Evolutionary conservation across 2,329 filamentous ascomycete genomes (phyloP).

Genomic region (Didymella keratinophila): DNA sequence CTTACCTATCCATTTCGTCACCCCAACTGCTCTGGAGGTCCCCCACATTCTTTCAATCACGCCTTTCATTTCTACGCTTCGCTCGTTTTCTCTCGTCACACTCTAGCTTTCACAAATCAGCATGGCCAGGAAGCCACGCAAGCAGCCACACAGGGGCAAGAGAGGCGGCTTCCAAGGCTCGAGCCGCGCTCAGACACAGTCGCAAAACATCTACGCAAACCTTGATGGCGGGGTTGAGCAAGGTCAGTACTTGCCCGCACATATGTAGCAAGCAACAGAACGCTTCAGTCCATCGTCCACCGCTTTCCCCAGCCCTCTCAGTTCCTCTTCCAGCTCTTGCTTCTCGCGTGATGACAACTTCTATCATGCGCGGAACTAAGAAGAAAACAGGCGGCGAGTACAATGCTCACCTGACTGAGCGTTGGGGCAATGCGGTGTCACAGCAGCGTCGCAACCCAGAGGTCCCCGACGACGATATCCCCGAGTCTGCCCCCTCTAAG

Average conservation of each 20-base stretch:
- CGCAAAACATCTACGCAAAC: constrained; percentile 22
- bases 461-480: constrained; percentile 26
- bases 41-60: neutral
- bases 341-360: neutral
- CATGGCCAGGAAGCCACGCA: constrained; percentile 19
- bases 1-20: neutral
- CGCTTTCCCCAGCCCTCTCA: neutral
- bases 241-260: constrained; percentile 19
- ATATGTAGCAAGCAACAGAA: neutral
- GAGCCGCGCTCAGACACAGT: neutral
- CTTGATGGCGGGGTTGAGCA: constrained; percentile 3
- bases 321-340: neutral
- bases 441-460: neutral
- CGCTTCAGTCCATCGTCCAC: neutral
- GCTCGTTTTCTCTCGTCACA: neutral
- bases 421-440: constrained; percentile 15
- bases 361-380: neutral
- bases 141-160: constrained; percentile 1
- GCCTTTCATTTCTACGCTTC: neutral
- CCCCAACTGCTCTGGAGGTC: too few relatives aligned
- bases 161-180: neutral
- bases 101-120: neutral
- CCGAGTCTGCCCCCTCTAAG: constrained; percentile 17
- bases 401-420: constrained; percentile 29
- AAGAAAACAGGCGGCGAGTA: constrained; percentile 25